Conservation (phyloP, 352 stramenopile species). For the Hyaloperonospora brassicae region DNA sequence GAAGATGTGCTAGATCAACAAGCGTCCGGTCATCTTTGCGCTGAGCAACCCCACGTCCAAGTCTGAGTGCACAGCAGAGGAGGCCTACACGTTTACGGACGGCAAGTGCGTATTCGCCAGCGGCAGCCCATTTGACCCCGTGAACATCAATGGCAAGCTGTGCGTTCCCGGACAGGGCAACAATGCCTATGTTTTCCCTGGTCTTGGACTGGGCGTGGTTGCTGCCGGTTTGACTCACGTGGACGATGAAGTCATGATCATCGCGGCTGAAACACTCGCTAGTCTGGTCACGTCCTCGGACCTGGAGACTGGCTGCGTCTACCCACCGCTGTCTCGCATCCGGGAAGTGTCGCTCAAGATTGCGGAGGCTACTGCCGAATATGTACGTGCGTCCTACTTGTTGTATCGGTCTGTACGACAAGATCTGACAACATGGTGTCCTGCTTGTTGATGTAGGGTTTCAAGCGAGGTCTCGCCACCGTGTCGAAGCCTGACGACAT, state of each 20-base stretch:
- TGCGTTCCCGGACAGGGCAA: conserved; percentile 88
- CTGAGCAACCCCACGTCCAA: conserved; percentile 95
- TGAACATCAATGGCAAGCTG: conserved; percentile 83
- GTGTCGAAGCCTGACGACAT: conserved; percentile 43
- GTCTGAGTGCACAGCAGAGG: conserved; percentile 93
- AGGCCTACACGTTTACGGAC: conserved; percentile 95
- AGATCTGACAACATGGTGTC: too few relatives aligned
- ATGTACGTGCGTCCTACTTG: conserved; percentile 33
- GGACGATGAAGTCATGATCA: conserved; percentile 77
- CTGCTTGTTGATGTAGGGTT: too few relatives aligned
- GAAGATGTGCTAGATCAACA: conserved; percentile 83
- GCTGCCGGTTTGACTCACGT: conserved; percentile 69
- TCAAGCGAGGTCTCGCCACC: conserved; percentile 42
- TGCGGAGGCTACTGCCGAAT: conserved; percentile 85
- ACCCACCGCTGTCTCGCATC: conserved; percentile 88
- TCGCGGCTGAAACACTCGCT: conserved; percentile 68
- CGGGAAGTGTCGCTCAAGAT: conserved; percentile 89
- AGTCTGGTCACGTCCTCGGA: conserved; percentile 84
- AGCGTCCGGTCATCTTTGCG: conserved; percentile 93
- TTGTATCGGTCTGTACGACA: too few relatives aligned
- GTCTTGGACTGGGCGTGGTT: conserved; percentile 91
- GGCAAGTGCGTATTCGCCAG: conserved; percentile 93
- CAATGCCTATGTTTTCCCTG: conserved; percentile 98
- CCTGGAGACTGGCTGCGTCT: conserved; percentile 89
- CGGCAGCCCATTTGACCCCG: conserved; percentile 91